phyloP scores from a whole-genome alignment of 2,329 filamentous ascomycete genomes.

The Magnaporthiopsis incrustans region DNA sequence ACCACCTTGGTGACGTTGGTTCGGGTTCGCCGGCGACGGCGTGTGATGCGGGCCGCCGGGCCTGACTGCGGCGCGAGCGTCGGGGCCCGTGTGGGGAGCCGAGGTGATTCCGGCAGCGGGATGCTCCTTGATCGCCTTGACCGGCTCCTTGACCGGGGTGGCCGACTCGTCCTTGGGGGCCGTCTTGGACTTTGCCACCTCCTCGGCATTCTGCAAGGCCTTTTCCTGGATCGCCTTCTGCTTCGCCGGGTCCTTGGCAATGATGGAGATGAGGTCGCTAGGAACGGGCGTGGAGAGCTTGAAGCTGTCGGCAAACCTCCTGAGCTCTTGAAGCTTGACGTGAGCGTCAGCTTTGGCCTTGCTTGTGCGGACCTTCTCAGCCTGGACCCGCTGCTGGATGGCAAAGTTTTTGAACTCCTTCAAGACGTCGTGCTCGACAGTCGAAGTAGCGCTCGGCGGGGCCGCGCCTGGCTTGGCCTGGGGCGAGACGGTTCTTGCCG shows the following conservation, averaged over 20 bases:
- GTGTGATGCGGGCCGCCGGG: conserved; percentile 25
- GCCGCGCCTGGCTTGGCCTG: conserved; percentile 29
- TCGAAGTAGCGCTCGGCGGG: conserved; percentile 47
- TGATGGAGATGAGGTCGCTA: conserved; percentile 82
- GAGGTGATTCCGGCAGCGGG: conserved; percentile 15
- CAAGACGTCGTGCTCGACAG: conserved; percentile 54
- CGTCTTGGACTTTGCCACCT: conserved; percentile 40
- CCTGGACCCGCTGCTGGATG: conserved; percentile 43
- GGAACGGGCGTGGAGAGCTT: conserved; percentile 92
- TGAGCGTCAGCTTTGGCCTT: conserved; percentile 72
- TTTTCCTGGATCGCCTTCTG: conserved; percentile 90
- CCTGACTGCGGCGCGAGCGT: conserved; percentile 15
- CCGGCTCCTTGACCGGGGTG: conserved; percentile 12
- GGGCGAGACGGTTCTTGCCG: conserved; percentile 33
- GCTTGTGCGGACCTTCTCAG: conserved; percentile 46
- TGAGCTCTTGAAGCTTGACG: conserved; percentile 85
- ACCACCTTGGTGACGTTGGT: conserved; percentile 42
- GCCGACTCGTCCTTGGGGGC: conserved; percentile 40
- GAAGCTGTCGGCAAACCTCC: conserved; percentile 90
- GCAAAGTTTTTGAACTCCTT: conserved; percentile 59
- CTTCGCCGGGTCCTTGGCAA: conserved; percentile 93
- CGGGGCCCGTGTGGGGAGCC: conserved; percentile 9
- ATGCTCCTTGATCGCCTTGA: conserved; percentile 13
- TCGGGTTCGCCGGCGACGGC: conserved; percentile 30
- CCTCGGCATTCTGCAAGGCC: conserved; percentile 67